Evolutionary conservation across 2,329 filamentous ascomycete species (phyloP), one percentile per base, ranked within the genome.

Genomic region (Cadophora sp.): DNA sequence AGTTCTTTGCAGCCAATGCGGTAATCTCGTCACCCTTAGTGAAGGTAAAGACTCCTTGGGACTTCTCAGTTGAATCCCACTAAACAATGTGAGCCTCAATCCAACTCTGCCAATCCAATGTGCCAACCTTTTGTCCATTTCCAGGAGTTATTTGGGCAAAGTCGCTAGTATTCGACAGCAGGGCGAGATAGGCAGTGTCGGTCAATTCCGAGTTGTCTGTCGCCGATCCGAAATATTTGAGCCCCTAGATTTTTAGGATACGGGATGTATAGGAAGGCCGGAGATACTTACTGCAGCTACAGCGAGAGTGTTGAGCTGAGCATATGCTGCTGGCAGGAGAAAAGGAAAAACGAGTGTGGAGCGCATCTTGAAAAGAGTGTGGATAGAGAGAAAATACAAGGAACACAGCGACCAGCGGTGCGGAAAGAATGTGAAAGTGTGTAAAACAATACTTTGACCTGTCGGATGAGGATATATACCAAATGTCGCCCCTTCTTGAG

Each of bases 171-270:
- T 72, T 70, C 27, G 68, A 68, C 14, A 72, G 58, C n/a, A 62
- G 61, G 58, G 67, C 51, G 19, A 68, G 24, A 26, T 70, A 68
- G 9, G 69, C 55, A 16, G 65, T 64, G 48, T 72, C 68, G 0
- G 59, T 62, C 12, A 73, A 40, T 66, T 69, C 68, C 22, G n/a
- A 5, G 29, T 71, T 71, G 48, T 70, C 69, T 4, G 66, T 71
- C 0, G 69, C 69, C 8, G 66, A 67, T 26, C 68, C 71, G 46
- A 73, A 69, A 43, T 71, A 71, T 65, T 67, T 69, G 61, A 73
- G 65, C 16, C 68, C 69, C 69, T 73, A 43, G 2, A 22, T 40
- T 6, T 31, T 22, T 50, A 6, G 40, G 27, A 24, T 1, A 2
- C 34, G 6, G 1, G 22, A 16, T 11, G 1, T 27, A 14, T 4